phyloP scores from a whole-genome alignment of 2,329 filamentous ascomycete species.

The Albophoma yamanashiensis region DNA sequence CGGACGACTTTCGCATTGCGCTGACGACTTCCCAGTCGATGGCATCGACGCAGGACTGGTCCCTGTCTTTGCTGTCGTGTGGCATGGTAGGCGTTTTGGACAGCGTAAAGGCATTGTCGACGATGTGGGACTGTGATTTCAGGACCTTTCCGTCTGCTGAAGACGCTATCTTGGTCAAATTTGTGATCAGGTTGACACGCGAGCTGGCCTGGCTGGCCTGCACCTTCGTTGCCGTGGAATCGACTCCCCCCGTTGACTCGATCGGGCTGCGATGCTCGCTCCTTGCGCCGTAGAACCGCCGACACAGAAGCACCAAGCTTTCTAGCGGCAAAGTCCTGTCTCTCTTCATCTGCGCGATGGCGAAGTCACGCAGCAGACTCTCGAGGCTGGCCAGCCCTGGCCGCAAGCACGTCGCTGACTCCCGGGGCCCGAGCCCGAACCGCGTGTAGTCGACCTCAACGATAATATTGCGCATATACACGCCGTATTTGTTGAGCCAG shows the following conservation, averaged over 20 bases:
- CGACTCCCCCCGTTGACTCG: neutral
- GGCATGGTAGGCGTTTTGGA: neutral
- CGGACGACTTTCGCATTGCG: neutral
- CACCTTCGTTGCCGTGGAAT: too few species aligned
- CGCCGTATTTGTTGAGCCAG: constrained; percentile 23
- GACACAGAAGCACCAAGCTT: constrained; percentile 21
- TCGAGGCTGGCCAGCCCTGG: constrained; percentile 15
- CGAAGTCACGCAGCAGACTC: constrained; percentile 16
- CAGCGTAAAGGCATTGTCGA: neutral
- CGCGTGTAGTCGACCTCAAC: constrained; percentile 31
- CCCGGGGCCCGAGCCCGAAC: constrained; percentile 19
- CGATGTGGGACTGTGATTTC: neutral
- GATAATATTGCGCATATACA: constrained; percentile 23
- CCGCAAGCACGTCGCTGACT: constrained; percentile 11
- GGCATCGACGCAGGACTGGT: neutral
- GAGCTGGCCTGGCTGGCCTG: neutral
- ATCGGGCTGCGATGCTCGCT: neutral
- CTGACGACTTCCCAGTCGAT: constrained; percentile 1
- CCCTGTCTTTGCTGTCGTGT: neutral
- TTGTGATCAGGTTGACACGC: neutral
- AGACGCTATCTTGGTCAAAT: neutral
- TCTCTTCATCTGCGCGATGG: constrained; percentile 12
- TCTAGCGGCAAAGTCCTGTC: constrained; percentile 11
- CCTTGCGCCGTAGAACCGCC: constrained; percentile 20
- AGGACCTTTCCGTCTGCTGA: neutral